phyloP scores from a whole-genome alignment of 345 rosid genomes.

The Euphorbia lathyris region DNA sequence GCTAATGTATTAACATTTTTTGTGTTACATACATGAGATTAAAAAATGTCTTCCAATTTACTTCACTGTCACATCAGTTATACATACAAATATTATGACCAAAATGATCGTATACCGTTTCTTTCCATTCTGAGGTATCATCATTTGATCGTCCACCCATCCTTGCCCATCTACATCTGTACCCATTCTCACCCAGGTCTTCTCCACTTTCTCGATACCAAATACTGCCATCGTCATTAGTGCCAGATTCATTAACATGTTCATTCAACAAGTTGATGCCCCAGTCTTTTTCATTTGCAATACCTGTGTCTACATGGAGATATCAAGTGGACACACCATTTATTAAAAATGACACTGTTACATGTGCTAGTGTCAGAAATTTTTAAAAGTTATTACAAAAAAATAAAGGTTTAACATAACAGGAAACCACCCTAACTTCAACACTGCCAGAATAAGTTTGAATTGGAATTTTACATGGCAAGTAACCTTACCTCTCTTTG shows the following conservation, averaged over 20 bases:
- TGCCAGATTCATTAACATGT: slow-evolving; percentile 76
- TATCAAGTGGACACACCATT: slow-evolving; percentile 15
- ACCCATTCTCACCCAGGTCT: slow-evolving; percentile 80
- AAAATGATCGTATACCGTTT: slow-evolving; percentile 55
- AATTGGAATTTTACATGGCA: not conserved
- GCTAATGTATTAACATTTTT: not conserved
- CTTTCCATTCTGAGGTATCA: slow-evolving; percentile 88
- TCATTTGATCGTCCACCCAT: slow-evolving; percentile 91
- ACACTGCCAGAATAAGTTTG: not conserved
- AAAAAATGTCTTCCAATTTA: not conserved
- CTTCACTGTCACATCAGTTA: slow-evolving; percentile 13
- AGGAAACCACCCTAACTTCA: not conserved
- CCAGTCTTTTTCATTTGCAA: slow-evolving; percentile 99
- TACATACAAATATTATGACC: slow-evolving; percentile 10
- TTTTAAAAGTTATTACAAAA: not conserved
- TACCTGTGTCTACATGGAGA: slow-evolving; percentile 76
- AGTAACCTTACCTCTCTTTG: slow-evolving; percentile 67
- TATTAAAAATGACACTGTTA: slow-evolving; percentile 8
- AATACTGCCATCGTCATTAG: slow-evolving; percentile 85
- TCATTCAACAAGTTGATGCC: slow-evolving; percentile 82
- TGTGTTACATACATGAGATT: not conserved
- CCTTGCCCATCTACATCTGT: slow-evolving; percentile 92
- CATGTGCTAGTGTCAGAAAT: not conserved
- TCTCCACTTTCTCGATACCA: slow-evolving; percentile 94
- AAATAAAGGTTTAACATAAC: not conserved